A percentile compares a stretch with the other conserved stretches of the same genome.
These are phyloP conservation scores for Boletales sp. DNA, from an alignment of 768 basidiomycete species.

Conservation along the genomic window DNA sequence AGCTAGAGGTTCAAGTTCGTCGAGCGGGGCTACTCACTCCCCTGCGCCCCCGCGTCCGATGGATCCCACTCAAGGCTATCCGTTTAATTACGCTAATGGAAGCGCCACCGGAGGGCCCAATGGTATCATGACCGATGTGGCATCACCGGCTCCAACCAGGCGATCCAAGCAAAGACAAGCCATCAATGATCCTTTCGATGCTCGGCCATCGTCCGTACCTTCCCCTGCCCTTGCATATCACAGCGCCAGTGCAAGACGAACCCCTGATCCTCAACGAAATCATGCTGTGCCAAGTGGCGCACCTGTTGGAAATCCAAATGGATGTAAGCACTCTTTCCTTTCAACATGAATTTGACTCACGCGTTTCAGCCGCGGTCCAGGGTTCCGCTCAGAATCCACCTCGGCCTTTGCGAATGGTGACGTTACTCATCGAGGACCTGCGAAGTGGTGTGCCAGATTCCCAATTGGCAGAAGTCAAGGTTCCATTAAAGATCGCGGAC, in stretches of 20 bases:
- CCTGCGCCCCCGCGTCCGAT: not conserved
- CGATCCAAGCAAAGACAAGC: slow-evolving; percentile 14
- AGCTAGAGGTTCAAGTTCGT: slow-evolving; percentile 4
- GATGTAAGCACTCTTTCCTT: slow-evolving; percentile 28
- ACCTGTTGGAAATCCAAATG: slow-evolving; percentile 27
- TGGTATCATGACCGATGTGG: not conserved
- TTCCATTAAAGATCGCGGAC: slow-evolving; percentile 50
- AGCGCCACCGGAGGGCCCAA: slow-evolving; percentile 4
- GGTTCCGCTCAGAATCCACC: slow-evolving; percentile 9
- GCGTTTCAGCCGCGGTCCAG: slow-evolving; percentile 12
- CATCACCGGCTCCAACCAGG: not conserved
- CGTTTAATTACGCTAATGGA: slow-evolving; percentile 1
- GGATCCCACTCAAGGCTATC: not conserved
- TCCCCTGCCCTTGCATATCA: slow-evolving; percentile 3
- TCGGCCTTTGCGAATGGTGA: slow-evolving; percentile 49
- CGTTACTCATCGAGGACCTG: slow-evolving; percentile 62
- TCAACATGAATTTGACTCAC: slow-evolving; percentile 2
- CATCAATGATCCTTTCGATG: not conserved
- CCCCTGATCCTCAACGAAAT: not conserved
- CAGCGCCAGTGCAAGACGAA: slow-evolving; percentile 6
- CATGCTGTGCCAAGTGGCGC: slow-evolving; percentile 1
- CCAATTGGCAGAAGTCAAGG: slow-evolving; percentile 62
- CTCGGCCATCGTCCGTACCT: slow-evolving; percentile 1
- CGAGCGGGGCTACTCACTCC: not conserved
- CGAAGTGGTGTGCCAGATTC: slow-evolving; percentile 52